Evolutionary conservation across 2,329 filamentous ascomycete species (phyloP), one percentile per base, ranked within the genome.

Genomic region (Fusarium albosuccineum): DNA sequence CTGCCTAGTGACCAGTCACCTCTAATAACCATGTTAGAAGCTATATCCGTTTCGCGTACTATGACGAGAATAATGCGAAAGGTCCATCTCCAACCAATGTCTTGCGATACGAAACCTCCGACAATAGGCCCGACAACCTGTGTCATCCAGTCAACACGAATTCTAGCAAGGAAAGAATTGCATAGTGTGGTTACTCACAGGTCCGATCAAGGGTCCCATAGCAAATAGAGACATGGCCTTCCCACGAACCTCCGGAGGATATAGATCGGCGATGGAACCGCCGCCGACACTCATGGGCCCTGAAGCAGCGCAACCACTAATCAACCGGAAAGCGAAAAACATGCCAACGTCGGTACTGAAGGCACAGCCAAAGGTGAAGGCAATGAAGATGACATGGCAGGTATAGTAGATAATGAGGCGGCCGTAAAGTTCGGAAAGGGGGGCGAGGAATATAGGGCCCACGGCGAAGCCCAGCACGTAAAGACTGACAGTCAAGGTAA

Each of bases 151-250:
- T 62, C n/a, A 62, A 22, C 8, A 17, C 4, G n/a, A 7, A n/a
- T 0, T 48, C 3, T 3, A 34, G 9, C 29, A 22, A 34, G 16
- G 2, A 3, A 22, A 9, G 22, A 4, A 22, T 22, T 22, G 22
- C 22, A 22, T 22, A 22, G 4, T 22, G 22, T 22, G 4, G 22
- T 2, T 1, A 61, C 59, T 16, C 34, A 82, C 80, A 1, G 87
- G 87, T 0, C 87, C 87, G 2, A 85, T 82, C 4, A 89, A 82
- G 0, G 90, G 86, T 0, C 87, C 85, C 75, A 89, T 82, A 1
- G 86, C 83, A 71, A 91, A 91, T 0, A 85, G 82, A 0, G 88
- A 86, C 76, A 91, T 88, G 1, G 89, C 89, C 4, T 84, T 84
- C 8, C 87, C 89, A 40, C 89, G 82, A 13, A 71, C 39, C 3